Evolutionary conservation across 495 filamentous ascomycete genomes (phyloP).

Genomic region (Xylaria palmicola): DNA sequence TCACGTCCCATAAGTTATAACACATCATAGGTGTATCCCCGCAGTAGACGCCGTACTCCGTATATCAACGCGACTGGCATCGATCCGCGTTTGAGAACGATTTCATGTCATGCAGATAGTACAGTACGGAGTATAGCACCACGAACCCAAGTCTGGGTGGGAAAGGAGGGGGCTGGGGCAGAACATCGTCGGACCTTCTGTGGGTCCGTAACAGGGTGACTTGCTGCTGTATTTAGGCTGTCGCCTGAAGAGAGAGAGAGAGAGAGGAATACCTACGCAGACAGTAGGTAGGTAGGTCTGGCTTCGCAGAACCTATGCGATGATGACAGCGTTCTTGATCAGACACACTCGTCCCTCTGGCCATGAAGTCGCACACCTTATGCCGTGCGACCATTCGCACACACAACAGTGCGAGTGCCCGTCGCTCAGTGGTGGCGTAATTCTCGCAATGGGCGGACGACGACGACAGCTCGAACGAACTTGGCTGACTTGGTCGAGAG

Average conservation of each 20-base stretch:
- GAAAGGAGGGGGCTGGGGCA: slow-evolving; percentile 4
- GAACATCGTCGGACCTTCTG: slow-evolving; percentile 13
- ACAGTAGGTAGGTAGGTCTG: not conserved
- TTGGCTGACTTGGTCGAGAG: too few species aligned
- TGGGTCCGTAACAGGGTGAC: slow-evolving; percentile 15
- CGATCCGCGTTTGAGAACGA: not conserved
- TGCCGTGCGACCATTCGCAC: slow-evolving; percentile 9
- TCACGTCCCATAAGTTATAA: too few species aligned
- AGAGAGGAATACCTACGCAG: not conserved
- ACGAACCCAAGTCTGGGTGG: not conserved
- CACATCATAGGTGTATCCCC: too few species aligned
- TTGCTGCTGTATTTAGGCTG: slow-evolving; percentile 31
- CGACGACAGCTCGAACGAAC: too few species aligned
- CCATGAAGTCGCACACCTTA: not conserved
- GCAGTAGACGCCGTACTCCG: too few species aligned
- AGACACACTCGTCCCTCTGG: not conserved
- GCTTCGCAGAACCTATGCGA: slow-evolving; percentile 5
- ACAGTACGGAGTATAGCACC: not conserved
- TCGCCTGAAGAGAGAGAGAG: slow-evolving; percentile 24
- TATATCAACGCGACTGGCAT: not conserved
- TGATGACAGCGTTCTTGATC: slow-evolving; percentile 5
- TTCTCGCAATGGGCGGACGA: not conserved
- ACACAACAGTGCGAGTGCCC: not conserved
- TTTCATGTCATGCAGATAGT: not conserved
- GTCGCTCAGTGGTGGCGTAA: slow-evolving; percentile 1